phyloP scores from a whole-genome alignment of 148 eudicot genomes.

The Fagopyrum tataricum region DNA sequence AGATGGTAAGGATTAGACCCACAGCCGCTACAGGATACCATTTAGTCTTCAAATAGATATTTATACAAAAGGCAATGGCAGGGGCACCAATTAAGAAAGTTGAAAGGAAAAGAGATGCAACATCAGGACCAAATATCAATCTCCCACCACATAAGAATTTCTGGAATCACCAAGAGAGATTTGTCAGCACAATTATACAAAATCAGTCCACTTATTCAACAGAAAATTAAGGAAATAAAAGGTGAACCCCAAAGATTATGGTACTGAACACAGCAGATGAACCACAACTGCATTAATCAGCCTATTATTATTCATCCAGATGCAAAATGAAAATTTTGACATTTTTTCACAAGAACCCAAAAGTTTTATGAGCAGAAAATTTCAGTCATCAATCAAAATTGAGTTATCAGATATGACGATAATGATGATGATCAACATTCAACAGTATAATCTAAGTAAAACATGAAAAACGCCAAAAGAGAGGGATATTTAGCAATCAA shows the following conservation, averaged over 20 bases:
- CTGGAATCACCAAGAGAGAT: constrained; percentile 29
- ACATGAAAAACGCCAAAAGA: neutral
- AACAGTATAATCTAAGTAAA: neutral
- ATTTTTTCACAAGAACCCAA: neutral
- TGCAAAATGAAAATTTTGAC: neutral
- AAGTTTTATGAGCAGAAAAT: neutral
- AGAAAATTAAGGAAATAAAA: neutral
- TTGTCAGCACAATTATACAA: constrained; percentile 15
- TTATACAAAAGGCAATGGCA: constrained; percentile 56
- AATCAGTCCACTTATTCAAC: neutral
- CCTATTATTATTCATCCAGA: neutral
- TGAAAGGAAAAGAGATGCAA: constrained; percentile 53
- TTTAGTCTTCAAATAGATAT: constrained; percentile 34
- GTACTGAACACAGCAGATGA: neutral
- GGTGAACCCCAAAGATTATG: neutral
- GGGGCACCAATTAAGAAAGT: constrained; percentile 70
- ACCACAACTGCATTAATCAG: neutral
- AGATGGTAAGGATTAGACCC: constrained; percentile 48
- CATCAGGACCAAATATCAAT: constrained; percentile 89
- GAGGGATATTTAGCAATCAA: neutral
- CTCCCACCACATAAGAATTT: constrained; percentile 76
- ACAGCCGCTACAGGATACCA: constrained; percentile 54
- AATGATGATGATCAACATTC: neutral
- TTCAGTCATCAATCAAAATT: neutral
- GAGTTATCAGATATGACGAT: neutral